A percentile compares a stretch with the other conserved stretches of the same genome.
Evolutionary conservation across 2,329 filamentous ascomycete genomes (phyloP).

Genomic region (Fusarium sp.): DNA sequence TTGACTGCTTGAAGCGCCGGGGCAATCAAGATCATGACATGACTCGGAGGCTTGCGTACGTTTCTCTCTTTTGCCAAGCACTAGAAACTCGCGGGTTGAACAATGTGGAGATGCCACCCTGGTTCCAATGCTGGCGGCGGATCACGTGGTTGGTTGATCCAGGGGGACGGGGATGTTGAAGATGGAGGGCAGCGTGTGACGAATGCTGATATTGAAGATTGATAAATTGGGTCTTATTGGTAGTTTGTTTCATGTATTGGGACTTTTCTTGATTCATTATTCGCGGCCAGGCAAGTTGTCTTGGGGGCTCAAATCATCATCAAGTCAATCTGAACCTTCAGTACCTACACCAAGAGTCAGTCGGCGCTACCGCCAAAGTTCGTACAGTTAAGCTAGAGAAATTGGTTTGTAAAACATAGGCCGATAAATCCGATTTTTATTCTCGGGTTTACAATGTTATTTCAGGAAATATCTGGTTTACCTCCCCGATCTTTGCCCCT

Average conservation of each 20-base stretch:
- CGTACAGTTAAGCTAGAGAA: neutral
- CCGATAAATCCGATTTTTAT: neutral
- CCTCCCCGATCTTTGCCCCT: neutral
- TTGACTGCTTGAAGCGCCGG: slow-evolving; percentile 22
- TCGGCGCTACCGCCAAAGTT: neutral
- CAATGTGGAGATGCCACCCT: slow-evolving; percentile 43
- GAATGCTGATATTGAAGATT: neutral
- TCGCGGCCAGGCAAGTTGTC: no score
- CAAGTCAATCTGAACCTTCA: neutral
- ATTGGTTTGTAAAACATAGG: neutral
- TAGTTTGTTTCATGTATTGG: neutral
- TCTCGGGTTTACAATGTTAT: neutral
- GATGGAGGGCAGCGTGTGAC: neutral
- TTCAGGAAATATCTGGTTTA: neutral
- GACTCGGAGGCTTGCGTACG: neutral
- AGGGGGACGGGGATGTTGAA: neutral
- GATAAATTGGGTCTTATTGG: neutral
- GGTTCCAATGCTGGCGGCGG: slow-evolving; percentile 17
- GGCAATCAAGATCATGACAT: slow-evolving; percentile 34
- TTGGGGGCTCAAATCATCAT: neutral
- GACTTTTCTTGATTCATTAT: neutral
- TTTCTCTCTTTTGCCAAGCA: neutral
- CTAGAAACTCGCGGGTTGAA: neutral
- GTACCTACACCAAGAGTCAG: neutral
- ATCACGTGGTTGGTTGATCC: slow-evolving; percentile 38